Percentiles rank a stretch among this genome's conserved stretches.
Evolutionary conservation across 768 basidiomycete genomes (phyloP).

Genomic region (Amanita rimosa): DNA sequence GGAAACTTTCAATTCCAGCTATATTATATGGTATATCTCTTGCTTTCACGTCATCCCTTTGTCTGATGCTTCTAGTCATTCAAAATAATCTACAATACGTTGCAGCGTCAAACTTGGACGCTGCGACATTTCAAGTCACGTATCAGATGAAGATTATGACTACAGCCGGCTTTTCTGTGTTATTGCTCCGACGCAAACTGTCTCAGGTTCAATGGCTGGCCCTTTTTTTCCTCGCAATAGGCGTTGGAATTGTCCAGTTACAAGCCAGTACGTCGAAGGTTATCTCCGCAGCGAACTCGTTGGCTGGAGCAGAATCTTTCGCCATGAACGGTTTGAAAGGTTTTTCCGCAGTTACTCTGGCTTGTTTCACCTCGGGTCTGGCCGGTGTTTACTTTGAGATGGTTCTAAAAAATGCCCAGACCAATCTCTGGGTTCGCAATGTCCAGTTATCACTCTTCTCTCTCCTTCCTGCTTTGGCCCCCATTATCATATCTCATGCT

Average conservation of each 20-base stretch:
- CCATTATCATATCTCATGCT: conserved; percentile 50
- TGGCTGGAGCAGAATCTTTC: conserved; percentile 19
- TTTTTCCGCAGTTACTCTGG: conserved; percentile 80
- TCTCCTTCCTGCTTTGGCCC: conserved; percentile 76
- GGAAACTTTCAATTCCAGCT: conserved; percentile 95
- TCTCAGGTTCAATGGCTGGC: conserved; percentile 74
- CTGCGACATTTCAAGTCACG: conserved; percentile 93
- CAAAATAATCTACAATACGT: conserved; percentile 96
- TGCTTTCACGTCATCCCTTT: neutral
- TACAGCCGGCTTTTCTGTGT: conserved; percentile 81
- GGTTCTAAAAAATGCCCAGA: conserved; percentile 83
- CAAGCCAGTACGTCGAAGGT: conserved; percentile 36
- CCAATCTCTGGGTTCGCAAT: conserved; percentile 94
- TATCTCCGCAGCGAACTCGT: neutral
- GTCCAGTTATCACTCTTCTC: conserved; percentile 94
- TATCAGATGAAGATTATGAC: conserved; percentile 98
- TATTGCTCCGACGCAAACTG: conserved; percentile 70
- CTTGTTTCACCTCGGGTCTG: conserved; percentile 92
- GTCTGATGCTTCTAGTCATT: conserved; percentile 37
- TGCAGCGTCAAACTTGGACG: conserved; percentile 87
- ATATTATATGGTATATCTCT: conserved; percentile 65
- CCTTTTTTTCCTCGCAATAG: conserved; percentile 74
- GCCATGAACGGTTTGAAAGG: conserved; percentile 78
- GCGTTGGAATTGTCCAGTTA: conserved; percentile 84
- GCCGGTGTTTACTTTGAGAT: conserved; percentile 99